A percentile compares a stretch with the other conserved stretches of the same genome.
Conservation (phyloP, 2,329 filamentous ascomycete genomes). For the Westerdykella aurantiaca region DNA sequence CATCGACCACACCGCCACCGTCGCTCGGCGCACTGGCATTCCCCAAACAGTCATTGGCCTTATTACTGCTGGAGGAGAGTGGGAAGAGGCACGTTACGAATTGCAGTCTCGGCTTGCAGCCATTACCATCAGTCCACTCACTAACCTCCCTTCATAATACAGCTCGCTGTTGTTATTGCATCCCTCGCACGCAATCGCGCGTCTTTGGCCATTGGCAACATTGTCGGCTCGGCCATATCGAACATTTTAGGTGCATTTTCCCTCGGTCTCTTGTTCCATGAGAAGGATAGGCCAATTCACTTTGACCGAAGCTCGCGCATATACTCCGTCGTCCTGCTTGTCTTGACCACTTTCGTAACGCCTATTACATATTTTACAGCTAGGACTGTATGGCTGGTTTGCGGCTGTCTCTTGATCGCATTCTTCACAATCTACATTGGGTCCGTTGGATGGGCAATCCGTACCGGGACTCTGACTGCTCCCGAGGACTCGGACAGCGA, state of each 20-base stretch:
- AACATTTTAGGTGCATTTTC: slow-evolving; percentile 54
- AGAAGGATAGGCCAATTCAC: slow-evolving; percentile 15
- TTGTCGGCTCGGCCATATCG: slow-evolving; percentile 51
- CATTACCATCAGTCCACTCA: slow-evolving; percentile 1
- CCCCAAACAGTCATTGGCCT: slow-evolving; percentile 47
- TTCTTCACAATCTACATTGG: slow-evolving; percentile 43
- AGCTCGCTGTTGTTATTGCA: slow-evolving; percentile 48
- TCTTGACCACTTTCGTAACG: slow-evolving; percentile 39
- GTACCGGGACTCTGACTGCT: slow-evolving; percentile 38
- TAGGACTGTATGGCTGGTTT: slow-evolving; percentile 27
- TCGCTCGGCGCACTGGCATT: slow-evolving; percentile 43
- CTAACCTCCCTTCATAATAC: not conserved
- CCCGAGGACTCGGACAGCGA: slow-evolving; percentile 44
- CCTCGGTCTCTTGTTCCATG: slow-evolving; percentile 45
- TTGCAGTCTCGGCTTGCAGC: not conserved
- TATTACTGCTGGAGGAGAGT: slow-evolving; percentile 51
- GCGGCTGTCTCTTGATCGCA: slow-evolving; percentile 39
- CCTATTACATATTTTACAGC: slow-evolving; percentile 31
- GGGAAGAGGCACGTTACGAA: slow-evolving; percentile 45
- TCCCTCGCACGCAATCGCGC: slow-evolving; percentile 43
- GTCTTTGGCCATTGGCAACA: slow-evolving; percentile 50
- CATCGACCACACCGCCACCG: slow-evolving; percentile 46
- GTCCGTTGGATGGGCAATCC: slow-evolving; percentile 44
- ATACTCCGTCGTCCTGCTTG: slow-evolving; percentile 42
- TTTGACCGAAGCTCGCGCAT: slow-evolving; percentile 48